Percentiles rank a stretch among this genome's conserved stretches.
Conservation (phyloP, 2,329 filamentous ascomycete species). For the Fragosphaeria purpurea region DNA sequence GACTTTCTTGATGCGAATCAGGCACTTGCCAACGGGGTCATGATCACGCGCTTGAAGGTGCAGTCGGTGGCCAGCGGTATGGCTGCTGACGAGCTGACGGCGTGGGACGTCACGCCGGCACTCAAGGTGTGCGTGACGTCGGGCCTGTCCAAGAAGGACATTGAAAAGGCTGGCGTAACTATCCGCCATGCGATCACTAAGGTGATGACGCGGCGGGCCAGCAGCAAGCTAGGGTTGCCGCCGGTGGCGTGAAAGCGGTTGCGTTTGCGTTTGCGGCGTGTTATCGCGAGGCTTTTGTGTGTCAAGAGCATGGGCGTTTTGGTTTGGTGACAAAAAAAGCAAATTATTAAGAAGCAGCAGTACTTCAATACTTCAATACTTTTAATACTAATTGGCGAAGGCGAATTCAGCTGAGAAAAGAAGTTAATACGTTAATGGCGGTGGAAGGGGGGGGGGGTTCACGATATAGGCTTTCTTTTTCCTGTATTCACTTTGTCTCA, state of each 20-base stretch:
- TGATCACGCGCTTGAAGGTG: conserved; percentile 79
- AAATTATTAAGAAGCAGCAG: too few species aligned
- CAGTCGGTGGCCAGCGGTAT: conserved; percentile 56
- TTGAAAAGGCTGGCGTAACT: conserved; percentile 81
- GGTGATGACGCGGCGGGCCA: conserved; percentile 58
- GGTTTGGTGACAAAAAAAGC: not conserved
- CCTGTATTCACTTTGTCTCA: too few species aligned
- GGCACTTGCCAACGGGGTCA: conserved; percentile 76
- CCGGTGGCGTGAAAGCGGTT: conserved; percentile 5
- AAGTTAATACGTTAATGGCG: too few species aligned
- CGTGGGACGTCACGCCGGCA: conserved; percentile 64
- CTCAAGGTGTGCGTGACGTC: conserved; percentile 87
- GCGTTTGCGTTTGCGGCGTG: not conserved
- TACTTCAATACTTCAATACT: too few species aligned
- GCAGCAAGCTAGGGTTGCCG: conserved; percentile 17
- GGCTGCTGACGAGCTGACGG: conserved; percentile 56
- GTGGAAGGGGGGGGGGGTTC: too few species aligned
- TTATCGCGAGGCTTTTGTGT: not conserved
- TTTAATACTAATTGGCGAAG: too few species aligned
- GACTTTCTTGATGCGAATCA: conserved; percentile 26
- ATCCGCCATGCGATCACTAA: conserved; percentile 93
- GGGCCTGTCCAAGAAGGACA: conserved; percentile 84
- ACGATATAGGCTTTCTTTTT: too few species aligned
- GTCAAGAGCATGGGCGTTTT: not conserved
- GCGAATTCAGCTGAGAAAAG: too few species aligned